Percentiles rank a stretch among this genome's conserved stretches.
These are phyloP conservation scores for Jatropha podagrica DNA, from an alignment of 441 rosid genomes.

Conservation along the genomic window DNA sequence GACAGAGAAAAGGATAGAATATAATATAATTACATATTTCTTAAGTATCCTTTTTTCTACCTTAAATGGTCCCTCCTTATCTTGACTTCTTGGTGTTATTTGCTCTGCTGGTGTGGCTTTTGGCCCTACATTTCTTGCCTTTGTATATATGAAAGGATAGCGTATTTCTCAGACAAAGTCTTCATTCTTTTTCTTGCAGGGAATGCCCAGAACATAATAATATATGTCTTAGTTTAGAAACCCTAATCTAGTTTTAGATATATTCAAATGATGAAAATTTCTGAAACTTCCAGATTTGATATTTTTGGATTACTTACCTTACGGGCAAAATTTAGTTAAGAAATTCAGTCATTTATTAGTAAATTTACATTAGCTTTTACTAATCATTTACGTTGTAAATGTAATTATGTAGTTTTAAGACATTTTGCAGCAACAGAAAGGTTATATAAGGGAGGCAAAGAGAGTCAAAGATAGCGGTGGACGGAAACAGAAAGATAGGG, in stretches of 20 bases:
- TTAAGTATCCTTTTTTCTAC: not conserved
- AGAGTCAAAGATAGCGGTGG: slow-evolving; percentile 18
- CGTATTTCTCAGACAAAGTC: not conserved
- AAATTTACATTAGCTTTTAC: too few species aligned
- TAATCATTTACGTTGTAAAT: too few species aligned
- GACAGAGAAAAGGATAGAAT: not conserved
- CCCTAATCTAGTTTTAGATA: too few species aligned
- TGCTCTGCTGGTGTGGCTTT: not conserved
- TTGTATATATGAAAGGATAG: not conserved
- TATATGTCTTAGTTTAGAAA: too few species aligned
- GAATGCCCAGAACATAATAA: not conserved
- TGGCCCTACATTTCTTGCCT: slow-evolving; percentile 5
- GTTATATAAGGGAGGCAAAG: too few species aligned
- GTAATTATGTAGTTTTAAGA: too few species aligned
- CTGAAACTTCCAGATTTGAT: too few species aligned
- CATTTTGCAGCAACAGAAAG: not conserved
- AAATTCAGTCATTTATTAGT: too few species aligned
- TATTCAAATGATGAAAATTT: too few species aligned
- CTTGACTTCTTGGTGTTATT: not conserved
- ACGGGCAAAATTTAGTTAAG: too few species aligned
- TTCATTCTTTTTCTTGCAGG: not conserved
- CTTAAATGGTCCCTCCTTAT: slow-evolving; percentile 16
- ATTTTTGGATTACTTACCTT: too few species aligned
- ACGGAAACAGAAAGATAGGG: not conserved
- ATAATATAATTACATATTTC: not conserved